Base-by-base conservation (phyloP, 306 rosid genomes). In the Acacia confusa region DNA sequence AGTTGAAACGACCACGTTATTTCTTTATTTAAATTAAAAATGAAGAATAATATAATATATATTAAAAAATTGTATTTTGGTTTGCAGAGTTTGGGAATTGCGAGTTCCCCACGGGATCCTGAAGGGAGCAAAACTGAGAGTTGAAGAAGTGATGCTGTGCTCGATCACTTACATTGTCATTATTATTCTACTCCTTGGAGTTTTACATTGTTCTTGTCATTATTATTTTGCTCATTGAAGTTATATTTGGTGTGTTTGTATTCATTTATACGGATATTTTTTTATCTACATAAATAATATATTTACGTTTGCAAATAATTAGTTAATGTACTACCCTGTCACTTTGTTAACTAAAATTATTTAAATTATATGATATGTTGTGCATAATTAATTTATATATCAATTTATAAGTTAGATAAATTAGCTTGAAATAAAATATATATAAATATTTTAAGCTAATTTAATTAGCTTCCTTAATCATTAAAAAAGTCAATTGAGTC, bases 71-170 rank as follows among this genome's bases (percentile, higher is more conserved):
- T 57, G 15, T 22, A 9, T 58, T 58, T 58, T 24, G 25, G 25
- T 0, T 10, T 74, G 84, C 87, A 88, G 92, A 40, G 17, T 88
- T 72, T 66, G 92, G 92, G 9, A 58, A 72, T 2, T 88, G 90
- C 83, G 73, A 80, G 5, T 88, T 73, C 64, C 92, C 92, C 9
- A 88, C 90, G 1, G 74, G 16, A 36, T 0, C 1, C 64, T 86
- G 63, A 82, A 55, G 27, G 40, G 24, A 50, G 9, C 70, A 65
- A 19, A 11, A 63, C 7, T 27, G 68, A 16, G 4, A 64, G 40
- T 14, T 28, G 69, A 2, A 36, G 40, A 6, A 9, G 12, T n/a
- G 64, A 57, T n/a, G 28, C 61, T 20, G 20, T 53, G 25, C 25
- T 1, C 0, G 45, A 41, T 41, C 12, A 9, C 48, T 44, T 44